These are phyloP conservation scores for Lophium mytilinum DNA, from an alignment of 495 filamentous ascomycete species.

Conservation along the genomic window DNA sequence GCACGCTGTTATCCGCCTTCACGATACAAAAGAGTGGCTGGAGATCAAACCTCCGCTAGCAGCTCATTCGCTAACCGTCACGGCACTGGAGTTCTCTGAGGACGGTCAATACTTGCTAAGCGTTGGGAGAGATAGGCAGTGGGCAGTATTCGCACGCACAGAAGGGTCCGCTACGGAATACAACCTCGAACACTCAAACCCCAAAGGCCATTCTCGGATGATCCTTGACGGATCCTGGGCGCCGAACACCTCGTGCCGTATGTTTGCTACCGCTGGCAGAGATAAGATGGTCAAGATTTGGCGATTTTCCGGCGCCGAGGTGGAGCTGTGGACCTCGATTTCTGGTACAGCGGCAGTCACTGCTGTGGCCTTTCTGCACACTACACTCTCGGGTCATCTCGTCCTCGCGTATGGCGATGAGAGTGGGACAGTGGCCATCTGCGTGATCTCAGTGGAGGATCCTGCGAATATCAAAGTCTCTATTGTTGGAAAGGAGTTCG, in stretches of 20 bases:
- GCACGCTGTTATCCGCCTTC: slow-evolving; percentile 88
- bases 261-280: slow-evolving; percentile 81
- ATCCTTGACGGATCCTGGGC: slow-evolving; percentile 81
- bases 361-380: slow-evolving; percentile 59
- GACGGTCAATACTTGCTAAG: slow-evolving; percentile 72
- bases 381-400: slow-evolving; percentile 35
- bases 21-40: slow-evolving; percentile 76
- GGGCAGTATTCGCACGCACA: slow-evolving; percentile 63
- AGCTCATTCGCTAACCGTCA: slow-evolving; percentile 79
- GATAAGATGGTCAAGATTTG: slow-evolving; percentile 83
- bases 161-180: slow-evolving; percentile 39
- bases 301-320: slow-evolving; percentile 36
- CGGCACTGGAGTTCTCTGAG: slow-evolving; percentile 64
- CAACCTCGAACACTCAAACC: slow-evolving; percentile 50
- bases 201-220: slow-evolving; percentile 86
- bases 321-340: slow-evolving; percentile 46
- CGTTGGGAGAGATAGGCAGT: slow-evolving; percentile 85
- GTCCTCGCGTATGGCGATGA: slow-evolving; percentile 64
- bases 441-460: slow-evolving; percentile 31
- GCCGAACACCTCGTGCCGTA: slow-evolving; percentile 36
- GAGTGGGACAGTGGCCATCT: slow-evolving; percentile 44
- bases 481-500: slow-evolving; percentile 25
- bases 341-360: slow-evolving; percentile 57
- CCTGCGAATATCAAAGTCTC: slow-evolving; percentile 40
- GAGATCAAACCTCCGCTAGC: slow-evolving; percentile 75